A percentile compares a stretch with the other conserved stretches of the same genome.
These are phyloP conservation scores for Solanum gracilifrons DNA, from an alignment of 257 asterid genomes.

Conservation along the genomic window DNA sequence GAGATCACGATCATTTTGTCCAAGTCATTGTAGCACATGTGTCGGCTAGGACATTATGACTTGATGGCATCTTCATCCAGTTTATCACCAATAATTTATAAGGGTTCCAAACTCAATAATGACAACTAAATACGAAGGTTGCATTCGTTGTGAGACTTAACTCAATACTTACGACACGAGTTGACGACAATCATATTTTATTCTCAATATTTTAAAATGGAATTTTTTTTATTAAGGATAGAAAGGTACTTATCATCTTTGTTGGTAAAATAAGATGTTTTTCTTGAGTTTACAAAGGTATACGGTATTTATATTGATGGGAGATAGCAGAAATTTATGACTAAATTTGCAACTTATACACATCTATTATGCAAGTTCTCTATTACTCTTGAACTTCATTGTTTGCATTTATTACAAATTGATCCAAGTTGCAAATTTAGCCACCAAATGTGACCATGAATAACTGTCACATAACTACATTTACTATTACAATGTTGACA, in stretches of 20 bases:
- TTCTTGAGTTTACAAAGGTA: neutral
- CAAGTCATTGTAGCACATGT: neutral
- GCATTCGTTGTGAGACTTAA: neutral
- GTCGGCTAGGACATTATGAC: neutral
- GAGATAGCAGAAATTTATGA: neutral
- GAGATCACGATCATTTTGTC: neutral
- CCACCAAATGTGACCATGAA: neutral
- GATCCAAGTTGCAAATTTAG: neutral
- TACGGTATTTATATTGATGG: too few relatives aligned
- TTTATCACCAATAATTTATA: neutral
- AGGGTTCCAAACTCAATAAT: neutral
- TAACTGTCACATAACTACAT: neutral
- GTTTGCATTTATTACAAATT: neutral
- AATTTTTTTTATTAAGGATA: neutral
- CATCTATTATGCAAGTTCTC: neutral
- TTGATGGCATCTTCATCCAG: neutral
- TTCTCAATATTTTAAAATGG: neutral
- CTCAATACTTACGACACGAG: neutral
- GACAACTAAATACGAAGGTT: neutral
- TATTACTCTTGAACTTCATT: neutral
- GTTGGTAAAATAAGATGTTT: neutral
- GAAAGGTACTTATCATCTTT: neutral
- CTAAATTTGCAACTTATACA: neutral
- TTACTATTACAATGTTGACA: neutral
- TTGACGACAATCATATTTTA: neutral